Evolutionary conservation across 2,329 filamentous ascomycete species (phyloP).

Genomic region (Exophiala aquamarina): DNA sequence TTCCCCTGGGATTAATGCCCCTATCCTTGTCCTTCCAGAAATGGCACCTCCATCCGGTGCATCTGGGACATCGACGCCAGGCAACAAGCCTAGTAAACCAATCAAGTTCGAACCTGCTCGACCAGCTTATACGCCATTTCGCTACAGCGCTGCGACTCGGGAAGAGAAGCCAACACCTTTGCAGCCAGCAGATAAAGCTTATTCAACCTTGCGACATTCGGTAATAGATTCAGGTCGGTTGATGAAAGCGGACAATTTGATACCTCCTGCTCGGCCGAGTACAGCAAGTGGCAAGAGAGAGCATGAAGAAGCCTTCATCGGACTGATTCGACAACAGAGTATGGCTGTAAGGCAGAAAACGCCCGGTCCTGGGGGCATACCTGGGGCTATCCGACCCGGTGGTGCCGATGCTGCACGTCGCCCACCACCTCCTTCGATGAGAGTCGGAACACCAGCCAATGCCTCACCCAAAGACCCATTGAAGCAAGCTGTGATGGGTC

Average conservation of each 20-base stretch:
- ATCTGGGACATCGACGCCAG: background rate
- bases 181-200: slow-evolving; percentile 47
- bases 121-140: slow-evolving; percentile 47
- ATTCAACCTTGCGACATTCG: slow-evolving; percentile 47
- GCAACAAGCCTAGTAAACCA: slow-evolving; percentile 15
- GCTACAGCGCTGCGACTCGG: slow-evolving; percentile 44
- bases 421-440: slow-evolving; percentile 34
- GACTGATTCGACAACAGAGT: slow-evolving; percentile 47
- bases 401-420: slow-evolving; percentile 29
- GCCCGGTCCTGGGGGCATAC: slow-evolving; percentile 26
- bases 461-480: slow-evolving; percentile 5
- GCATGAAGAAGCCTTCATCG: slow-evolving; percentile 47
- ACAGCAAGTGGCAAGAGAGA: slow-evolving; percentile 30
- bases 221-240: slow-evolving; percentile 44
- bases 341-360: slow-evolving; percentile 25
- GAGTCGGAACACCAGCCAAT: slow-evolving; percentile 27
- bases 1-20: slow-evolving; percentile 25
- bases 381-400: slow-evolving; percentile 32
- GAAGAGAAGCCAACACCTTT: slow-evolving; percentile 39
- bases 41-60: slow-evolving; percentile 4
- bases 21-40: slow-evolving; percentile 15
- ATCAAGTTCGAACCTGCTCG: slow-evolving; percentile 36
- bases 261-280: slow-evolving; percentile 25
- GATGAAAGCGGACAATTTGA: slow-evolving; percentile 36
- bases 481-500: slow-evolving; percentile 12